Percentiles rank a stretch among this genome's conserved stretches.
These are phyloP conservation scores for Panaeolus cyanescens DNA, from an alignment of 768 basidiomycete species.

Conservation along the genomic window DNA sequence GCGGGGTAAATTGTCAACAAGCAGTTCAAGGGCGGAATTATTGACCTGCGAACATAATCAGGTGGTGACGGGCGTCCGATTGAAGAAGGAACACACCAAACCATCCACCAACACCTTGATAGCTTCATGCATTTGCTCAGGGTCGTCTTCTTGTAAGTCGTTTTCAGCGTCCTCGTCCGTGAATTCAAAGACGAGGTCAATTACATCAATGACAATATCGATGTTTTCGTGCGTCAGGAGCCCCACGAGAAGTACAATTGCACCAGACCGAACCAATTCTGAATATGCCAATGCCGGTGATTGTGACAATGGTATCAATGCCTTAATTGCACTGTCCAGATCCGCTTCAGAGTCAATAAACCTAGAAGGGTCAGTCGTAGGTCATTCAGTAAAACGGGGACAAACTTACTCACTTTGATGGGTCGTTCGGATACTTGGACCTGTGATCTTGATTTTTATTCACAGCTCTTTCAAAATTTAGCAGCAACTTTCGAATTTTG, in stretches of 20 bases:
- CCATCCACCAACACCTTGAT: conserved; percentile 75
- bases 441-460: conserved; percentile 96
- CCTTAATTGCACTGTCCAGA: conserved; percentile 85
- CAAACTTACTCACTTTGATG: conserved; percentile 67
- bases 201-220: conserved; percentile 95
- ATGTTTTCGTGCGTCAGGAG: conserved; percentile 94
- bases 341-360: conserved; percentile 99
- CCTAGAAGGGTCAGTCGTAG: conserved; percentile 39
- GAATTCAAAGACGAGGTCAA: conserved; percentile 90
- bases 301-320: conserved; percentile 87
- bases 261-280: conserved; percentile 80
- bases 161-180: conserved; percentile 96
- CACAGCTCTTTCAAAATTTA: conserved; percentile 84
- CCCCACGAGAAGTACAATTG: conserved; percentile 71
- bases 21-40: conserved; percentile 81
- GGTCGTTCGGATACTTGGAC: conserved; percentile 93
- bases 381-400: not conserved
- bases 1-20: conserved; percentile 86
- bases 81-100: conserved; percentile 54
- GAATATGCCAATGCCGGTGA: conserved; percentile 83
- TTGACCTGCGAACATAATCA: conserved; percentile 55
- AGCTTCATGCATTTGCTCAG: conserved; percentile 62
- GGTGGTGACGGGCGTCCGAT: not conserved
- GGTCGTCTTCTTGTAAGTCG: conserved; percentile 65
- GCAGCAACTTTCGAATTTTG: conserved; percentile 69